phyloP scores from a whole-genome alignment of 2,329 filamentous ascomycete species.

The Elsinoe australis region DNA sequence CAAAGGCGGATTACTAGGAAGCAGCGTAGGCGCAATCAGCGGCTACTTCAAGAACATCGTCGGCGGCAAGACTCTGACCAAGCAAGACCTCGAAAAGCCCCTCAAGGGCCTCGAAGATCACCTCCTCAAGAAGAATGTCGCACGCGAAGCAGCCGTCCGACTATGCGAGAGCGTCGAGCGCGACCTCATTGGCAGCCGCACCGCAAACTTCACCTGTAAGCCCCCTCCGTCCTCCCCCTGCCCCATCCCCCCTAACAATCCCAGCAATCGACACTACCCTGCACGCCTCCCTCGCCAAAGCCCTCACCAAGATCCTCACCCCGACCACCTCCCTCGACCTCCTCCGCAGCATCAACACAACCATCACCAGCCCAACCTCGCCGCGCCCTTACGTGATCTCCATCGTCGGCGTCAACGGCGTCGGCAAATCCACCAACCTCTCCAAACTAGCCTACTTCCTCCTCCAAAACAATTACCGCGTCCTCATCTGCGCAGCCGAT shows the following conservation, averaged over 20 bases:
- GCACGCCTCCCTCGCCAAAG: slow-evolving; percentile 80
- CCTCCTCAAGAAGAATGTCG: slow-evolving; percentile 89
- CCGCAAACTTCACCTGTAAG: slow-evolving; percentile 73
- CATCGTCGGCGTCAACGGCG: slow-evolving; percentile 95
- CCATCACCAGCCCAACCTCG: slow-evolving; percentile 56
- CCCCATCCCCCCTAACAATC: neutral
- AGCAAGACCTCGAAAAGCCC: slow-evolving; percentile 81
- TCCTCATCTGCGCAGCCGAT: slow-evolving; percentile 88
- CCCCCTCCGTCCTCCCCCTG: slow-evolving; percentile 29
- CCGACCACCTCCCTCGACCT: slow-evolving; percentile 92
- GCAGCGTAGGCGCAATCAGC: slow-evolving; percentile 72
- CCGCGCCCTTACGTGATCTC: slow-evolving; percentile 90
- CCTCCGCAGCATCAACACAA: slow-evolving; percentile 80
- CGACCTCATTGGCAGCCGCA: slow-evolving; percentile 84
- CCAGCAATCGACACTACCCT: slow-evolving; percentile 62
- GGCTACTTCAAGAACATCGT: slow-evolving; percentile 91
- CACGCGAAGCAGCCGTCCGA: slow-evolving; percentile 83
- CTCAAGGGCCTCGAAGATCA: slow-evolving; percentile 96
- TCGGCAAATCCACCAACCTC: slow-evolving; percentile 95
- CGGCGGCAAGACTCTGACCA: slow-evolving; percentile 84
- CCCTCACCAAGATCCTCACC: slow-evolving; percentile 88
- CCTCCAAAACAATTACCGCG: slow-evolving; percentile 91
- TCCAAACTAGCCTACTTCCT: slow-evolving; percentile 98
- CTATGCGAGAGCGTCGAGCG: slow-evolving; percentile 86
- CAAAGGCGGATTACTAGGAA: slow-evolving; percentile 62